Evolutionary conservation across 345 rosid genomes (phyloP).

Genomic region (Pugionium dolabratum): DNA sequence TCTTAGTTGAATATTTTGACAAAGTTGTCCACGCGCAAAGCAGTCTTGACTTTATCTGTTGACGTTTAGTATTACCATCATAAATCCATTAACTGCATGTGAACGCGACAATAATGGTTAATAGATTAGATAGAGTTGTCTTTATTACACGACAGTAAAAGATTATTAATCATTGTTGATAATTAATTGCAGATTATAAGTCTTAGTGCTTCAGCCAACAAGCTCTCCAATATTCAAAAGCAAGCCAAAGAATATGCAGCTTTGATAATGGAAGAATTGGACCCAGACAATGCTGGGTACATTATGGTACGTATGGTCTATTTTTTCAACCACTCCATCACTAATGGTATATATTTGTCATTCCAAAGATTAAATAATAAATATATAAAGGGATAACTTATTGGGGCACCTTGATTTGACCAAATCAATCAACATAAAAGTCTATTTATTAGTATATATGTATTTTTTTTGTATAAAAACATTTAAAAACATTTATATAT

Average conservation of each 20-base stretch:
- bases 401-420: no score
- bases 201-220: slow-evolving; percentile 91
- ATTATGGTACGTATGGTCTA: slow-evolving; percentile 59
- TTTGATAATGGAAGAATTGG: slow-evolving; percentile 83
- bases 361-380: no score
- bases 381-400: no score
- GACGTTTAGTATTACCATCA: slow-evolving; percentile 33
- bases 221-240: slow-evolving; percentile 75
- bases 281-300: slow-evolving; percentile 78
- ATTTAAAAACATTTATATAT: no score
- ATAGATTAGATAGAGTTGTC: no score
- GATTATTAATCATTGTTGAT: no score
- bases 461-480: no score
- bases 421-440: no score
- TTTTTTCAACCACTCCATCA: slow-evolving; percentile 21
- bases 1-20: slow-evolving; percentile 36
- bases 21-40: slow-evolving; percentile 40
- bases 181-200: slow-evolving; percentile 58
- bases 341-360: no score
- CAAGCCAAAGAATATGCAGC: slow-evolving; percentile 87
- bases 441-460: no score
- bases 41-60: slow-evolving; percentile 36
- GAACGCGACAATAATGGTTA: slow-evolving; percentile 30
- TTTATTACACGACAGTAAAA: no score
- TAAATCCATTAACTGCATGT: slow-evolving; percentile 18